phyloP scores from a whole-genome alignment of 2,329 filamentous ascomycete genomes.

The Trichoderma simmonsii region DNA sequence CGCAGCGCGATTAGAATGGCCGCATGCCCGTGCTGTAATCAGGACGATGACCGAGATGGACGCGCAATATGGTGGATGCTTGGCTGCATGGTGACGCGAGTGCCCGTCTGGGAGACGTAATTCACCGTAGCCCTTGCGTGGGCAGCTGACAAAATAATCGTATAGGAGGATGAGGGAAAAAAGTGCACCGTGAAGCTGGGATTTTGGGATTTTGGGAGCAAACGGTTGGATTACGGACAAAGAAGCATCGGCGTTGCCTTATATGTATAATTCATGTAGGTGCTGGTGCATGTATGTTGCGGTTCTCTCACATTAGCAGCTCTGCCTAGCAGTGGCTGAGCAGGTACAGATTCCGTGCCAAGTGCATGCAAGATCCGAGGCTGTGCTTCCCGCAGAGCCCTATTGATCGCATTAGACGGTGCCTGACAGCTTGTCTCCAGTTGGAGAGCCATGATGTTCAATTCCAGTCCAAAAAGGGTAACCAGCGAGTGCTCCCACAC shows the following conservation, averaged over 20 bases:
- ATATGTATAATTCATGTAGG: background rate
- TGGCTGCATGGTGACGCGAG: constrained; percentile 14
- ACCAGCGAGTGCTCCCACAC: background rate
- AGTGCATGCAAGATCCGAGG: constrained; percentile 1
- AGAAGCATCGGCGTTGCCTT: background rate
- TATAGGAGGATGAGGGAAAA: background rate
- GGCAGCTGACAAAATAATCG: background rate
- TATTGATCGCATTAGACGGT: background rate
- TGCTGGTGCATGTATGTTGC: background rate
- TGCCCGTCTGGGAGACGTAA: constrained; percentile 5
- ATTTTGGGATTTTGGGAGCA: background rate
- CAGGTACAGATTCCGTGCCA: background rate
- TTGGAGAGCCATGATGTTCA: too few species aligned
- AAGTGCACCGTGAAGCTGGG: background rate
- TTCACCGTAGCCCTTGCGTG: constrained; percentile 2
- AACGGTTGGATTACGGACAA: background rate
- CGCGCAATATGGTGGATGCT: constrained; percentile 15
- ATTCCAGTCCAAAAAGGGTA: background rate
- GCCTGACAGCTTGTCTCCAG: background rate
- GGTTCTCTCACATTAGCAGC: background rate
- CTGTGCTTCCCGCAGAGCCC: background rate
- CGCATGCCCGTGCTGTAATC: background rate
- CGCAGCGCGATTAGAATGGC: background rate
- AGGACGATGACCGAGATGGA: constrained; percentile 10
- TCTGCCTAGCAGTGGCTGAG: background rate